Evolutionary conservation across 139 green algal genomes (phyloP).

Genomic region (Haematococcus lacustris): DNA sequence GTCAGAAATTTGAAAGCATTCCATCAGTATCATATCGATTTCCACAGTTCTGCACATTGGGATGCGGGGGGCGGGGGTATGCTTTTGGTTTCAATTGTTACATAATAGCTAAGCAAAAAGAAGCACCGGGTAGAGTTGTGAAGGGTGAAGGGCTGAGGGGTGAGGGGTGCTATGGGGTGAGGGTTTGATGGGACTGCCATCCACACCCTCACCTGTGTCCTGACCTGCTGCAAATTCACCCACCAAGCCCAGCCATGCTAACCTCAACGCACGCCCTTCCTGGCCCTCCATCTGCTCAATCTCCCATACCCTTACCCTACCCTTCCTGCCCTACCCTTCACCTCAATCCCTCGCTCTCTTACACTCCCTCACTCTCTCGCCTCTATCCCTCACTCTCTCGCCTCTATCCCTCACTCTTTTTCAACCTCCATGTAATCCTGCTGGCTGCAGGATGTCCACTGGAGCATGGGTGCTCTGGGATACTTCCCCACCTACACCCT

Average conservation of each 20-base stretch:
- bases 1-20: background rate
- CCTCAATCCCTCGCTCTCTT: background rate
- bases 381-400: background rate
- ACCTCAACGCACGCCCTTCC: too few species aligned
- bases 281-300: background rate
- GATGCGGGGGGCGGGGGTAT: background rate
- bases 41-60: background rate
- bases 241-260: too few species aligned
- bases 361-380: background rate
- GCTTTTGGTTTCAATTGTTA: background rate
- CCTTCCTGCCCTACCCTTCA: background rate
- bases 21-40: background rate
- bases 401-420: background rate
- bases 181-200: too few species aligned
- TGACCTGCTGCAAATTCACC: too few species aligned
- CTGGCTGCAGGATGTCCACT: slow-evolving; percentile 77
- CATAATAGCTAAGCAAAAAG: too few species aligned
- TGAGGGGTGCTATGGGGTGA: too few species aligned
- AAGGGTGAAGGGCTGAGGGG: too few species aligned
- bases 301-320: background rate
- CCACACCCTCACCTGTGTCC: too few species aligned
- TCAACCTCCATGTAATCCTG: background rate
- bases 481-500: slow-evolving; percentile 89
- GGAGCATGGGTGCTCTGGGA: slow-evolving; percentile 58
- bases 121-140: too few species aligned